A percentile compares a stretch with the other conserved stretches of the same genome.
These are phyloP conservation scores for Durotheca rogersii DNA, from an alignment of 495 filamentous ascomycete genomes.

Conservation along the genomic window DNA sequence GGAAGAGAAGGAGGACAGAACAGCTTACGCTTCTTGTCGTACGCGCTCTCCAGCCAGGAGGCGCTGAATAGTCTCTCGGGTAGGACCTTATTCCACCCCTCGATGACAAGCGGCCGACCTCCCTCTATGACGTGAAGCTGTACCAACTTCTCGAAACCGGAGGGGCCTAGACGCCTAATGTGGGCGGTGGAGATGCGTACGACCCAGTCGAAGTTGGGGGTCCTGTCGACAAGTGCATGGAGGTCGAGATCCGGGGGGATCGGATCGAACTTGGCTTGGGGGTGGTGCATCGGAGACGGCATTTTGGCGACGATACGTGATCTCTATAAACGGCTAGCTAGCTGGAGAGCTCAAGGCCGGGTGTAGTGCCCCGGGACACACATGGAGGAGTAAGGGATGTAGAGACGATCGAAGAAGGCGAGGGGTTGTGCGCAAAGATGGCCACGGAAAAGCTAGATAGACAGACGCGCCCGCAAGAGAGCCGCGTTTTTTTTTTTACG, in stretches of 20 bases:
- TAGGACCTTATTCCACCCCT: constrained; percentile 74
- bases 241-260: constrained; percentile 83
- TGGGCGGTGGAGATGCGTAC: constrained; percentile 71
- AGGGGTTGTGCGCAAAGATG: constrained; percentile 18
- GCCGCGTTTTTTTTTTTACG: background rate
- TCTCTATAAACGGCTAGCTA: background rate
- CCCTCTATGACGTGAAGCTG: constrained; percentile 75
- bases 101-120: constrained; percentile 83
- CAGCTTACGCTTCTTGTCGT: constrained; percentile 69
- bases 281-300: constrained; percentile 67
- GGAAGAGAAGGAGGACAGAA: too few relatives aligned
- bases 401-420: constrained; percentile 1
- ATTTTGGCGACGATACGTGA: constrained; percentile 45
- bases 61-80: constrained; percentile 70
- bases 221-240: constrained; percentile 66
- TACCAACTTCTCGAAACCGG: constrained; percentile 78
- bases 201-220: constrained; percentile 81
- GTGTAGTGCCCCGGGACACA: too few relatives aligned
- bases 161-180: constrained; percentile 67
- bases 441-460: background rate
- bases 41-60: constrained; percentile 72
- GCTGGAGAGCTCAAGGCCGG: background rate
- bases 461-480: constrained; percentile 8
- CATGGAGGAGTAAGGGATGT: too few relatives aligned
- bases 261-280: constrained; percentile 74